Percentiles rank a stretch among this genome's conserved stretches.
Conservation (phyloP, 352 stramenopile genomes). For the Phytopythium sindhum region DNA sequence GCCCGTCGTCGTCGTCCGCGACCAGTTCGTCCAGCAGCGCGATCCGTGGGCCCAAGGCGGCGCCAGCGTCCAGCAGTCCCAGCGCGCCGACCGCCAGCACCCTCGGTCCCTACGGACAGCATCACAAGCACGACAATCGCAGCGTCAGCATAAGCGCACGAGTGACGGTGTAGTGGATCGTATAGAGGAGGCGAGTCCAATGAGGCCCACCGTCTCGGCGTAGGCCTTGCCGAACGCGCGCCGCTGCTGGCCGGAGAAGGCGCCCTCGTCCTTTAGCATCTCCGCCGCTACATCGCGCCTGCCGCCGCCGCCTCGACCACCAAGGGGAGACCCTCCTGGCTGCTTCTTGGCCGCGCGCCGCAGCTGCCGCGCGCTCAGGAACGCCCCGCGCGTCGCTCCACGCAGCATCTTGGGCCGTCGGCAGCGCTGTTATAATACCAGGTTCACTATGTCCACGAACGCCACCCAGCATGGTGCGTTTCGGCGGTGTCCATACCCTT, state of each 20-base stretch:
- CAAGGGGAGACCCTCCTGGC: not conserved
- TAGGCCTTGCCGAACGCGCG: slow-evolving; percentile 41
- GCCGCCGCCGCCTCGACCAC: slow-evolving; percentile 12
- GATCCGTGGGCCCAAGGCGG: slow-evolving; percentile 39
- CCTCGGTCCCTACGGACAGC: slow-evolving; percentile 45
- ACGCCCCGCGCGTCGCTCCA: slow-evolving; percentile 35
- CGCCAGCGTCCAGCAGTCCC: slow-evolving; percentile 32
- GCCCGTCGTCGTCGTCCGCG: slow-evolving; percentile 64
- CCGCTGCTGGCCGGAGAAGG: slow-evolving; percentile 41
- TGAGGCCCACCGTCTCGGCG: slow-evolving; percentile 26
- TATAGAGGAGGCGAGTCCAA: not conserved
- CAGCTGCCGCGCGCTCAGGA: slow-evolving; percentile 53
- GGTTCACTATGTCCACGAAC: too few species aligned
- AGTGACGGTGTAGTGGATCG: too few species aligned
- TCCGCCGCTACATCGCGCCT: slow-evolving; percentile 17
- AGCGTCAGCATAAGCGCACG: slow-evolving; percentile 1
- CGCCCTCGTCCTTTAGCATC: slow-evolving; percentile 34
- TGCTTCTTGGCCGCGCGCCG: slow-evolving; percentile 28
- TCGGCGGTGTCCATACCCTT: not conserved
- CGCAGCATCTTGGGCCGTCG: slow-evolving; percentile 37
- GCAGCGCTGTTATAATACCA: too few species aligned
- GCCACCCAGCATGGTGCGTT: not conserved
- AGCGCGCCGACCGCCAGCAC: slow-evolving; percentile 28
- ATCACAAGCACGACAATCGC: slow-evolving; percentile 4
- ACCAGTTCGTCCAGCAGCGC: slow-evolving; percentile 33